A percentile compares a stretch with the other conserved stretches of the same genome.
These are phyloP conservation scores for Trichoderma reesei DNA, from an alignment of 495 filamentous ascomycete species.

Conservation along the genomic window DNA sequence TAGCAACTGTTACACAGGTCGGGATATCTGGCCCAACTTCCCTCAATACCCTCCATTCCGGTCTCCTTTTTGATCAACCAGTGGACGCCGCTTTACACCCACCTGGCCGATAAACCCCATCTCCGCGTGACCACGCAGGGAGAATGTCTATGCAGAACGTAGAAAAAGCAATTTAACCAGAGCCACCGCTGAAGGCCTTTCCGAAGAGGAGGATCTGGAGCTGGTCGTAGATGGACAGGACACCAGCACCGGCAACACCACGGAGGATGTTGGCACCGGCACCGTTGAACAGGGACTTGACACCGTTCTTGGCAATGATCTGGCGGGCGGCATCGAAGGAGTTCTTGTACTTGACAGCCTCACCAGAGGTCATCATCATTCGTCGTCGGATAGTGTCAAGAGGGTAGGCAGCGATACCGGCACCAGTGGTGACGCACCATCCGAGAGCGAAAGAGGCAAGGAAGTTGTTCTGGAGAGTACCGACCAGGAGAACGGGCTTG, in stretches of 20 bases:
- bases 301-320: slow-evolving; percentile 95
- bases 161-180: slow-evolving; percentile 48
- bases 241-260: slow-evolving; percentile 99
- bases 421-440: slow-evolving; percentile 98
- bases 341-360: slow-evolving; percentile 98
- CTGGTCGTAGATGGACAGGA: slow-evolving; percentile 99
- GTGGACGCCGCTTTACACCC: slow-evolving; percentile 23
- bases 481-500: slow-evolving; percentile 94
- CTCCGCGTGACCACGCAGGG: background rate
- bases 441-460: slow-evolving; percentile 96
- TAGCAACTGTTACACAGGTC: slow-evolving; percentile 9
- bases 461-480: slow-evolving; percentile 93
- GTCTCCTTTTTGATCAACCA: slow-evolving; percentile 23
- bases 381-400: slow-evolving; percentile 99
- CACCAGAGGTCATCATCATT: slow-evolving; percentile 98
- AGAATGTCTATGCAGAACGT: slow-evolving; percentile 24
- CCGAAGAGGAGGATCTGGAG: slow-evolving; percentile 97
- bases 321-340: slow-evolving; percentile 89
- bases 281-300: slow-evolving; percentile 99
- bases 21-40: slow-evolving; percentile 13
- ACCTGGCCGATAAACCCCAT: slow-evolving; percentile 5
- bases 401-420: slow-evolving; percentile 99
- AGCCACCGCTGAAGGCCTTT: slow-evolving; percentile 96
- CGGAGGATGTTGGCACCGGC: slow-evolving; percentile 99
- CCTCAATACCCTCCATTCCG: slow-evolving; percentile 27